Evolutionary conservation across 179 eudicot genomes (phyloP), one percentile per base, ranked within the genome.

Genomic region (Nepenthes alata): DNA sequence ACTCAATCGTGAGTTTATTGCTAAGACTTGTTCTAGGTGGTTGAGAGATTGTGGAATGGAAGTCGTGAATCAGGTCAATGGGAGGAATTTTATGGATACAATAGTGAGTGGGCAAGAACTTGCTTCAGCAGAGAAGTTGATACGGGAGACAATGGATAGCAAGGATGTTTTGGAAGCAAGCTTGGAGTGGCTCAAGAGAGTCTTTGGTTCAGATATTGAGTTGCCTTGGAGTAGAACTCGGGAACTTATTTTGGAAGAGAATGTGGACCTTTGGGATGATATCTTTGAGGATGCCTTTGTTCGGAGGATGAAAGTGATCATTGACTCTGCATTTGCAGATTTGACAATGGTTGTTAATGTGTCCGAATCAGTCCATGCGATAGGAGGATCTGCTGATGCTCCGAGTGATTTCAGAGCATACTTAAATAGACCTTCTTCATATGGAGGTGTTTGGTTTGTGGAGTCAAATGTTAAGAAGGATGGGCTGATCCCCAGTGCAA

Each of bases 191-290:
- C 74, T 91, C 13, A 88, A 73, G 77, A 79, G 74, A 64, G 98
- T 88, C 5, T 84, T 89, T 73, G 98, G 98, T 48, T 91, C 97
- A 71, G 97, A 93, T 66, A 74, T 93, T 71, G 97, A 93, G 78
- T 76, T 85, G 71, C 98, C 98, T 8, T 89, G 98, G 98, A 87
- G 82, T 62, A 81, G 95, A 65, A 89, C 86, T 5, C 80, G 95
- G 47, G 98, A 93, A 67, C 95, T 93, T 74, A 91, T 93, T 37
- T 72, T 93, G 77, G 95, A 81, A 61, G 90, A 87, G 68, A 85
- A 77, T 69, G 84, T 82, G 34, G 95, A 93, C 60, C 80, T 93
- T 3, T 93, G 97, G 98, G 91, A 93, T 71, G 97, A 89, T 67
- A 93, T 87, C 36, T 93, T 89, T 67, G 98, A 93, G 71, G 87